phyloP scores from a whole-genome alignment of 73 alveolate species.

The Blepharisma japonicum region DNA sequence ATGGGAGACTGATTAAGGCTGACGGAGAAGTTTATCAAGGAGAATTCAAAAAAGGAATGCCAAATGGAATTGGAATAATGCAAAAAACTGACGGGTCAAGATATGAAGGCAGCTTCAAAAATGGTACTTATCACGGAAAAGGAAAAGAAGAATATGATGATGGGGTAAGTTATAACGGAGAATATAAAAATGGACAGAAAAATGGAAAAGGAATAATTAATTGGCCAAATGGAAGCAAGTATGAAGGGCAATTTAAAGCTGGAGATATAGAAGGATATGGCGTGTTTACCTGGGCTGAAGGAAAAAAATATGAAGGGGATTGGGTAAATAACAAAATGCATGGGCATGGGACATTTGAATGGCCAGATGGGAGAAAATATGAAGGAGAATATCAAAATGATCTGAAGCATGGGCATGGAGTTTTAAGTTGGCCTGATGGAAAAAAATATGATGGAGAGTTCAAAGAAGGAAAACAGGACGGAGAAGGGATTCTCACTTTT shows the following conservation, averaged over 20 bases:
- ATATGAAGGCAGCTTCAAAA: constrained; percentile 12
- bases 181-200: neutral
- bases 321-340: constrained; percentile 16
- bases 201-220: constrained; percentile 17
- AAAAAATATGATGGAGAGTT: neutral
- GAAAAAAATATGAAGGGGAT: constrained; percentile 9
- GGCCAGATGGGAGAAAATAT: constrained; percentile 21
- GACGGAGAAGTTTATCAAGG: constrained; percentile 9
- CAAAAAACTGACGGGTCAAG: neutral
- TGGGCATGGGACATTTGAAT: neutral
- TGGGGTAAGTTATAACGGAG: constrained; percentile 21
- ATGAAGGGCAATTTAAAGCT: constrained; percentile 15
- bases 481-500: neutral
- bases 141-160: constrained; percentile 26
- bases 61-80: neutral
- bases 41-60: neutral
- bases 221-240: constrained; percentile 3
- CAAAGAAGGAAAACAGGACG: neutral
- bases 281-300: neutral
- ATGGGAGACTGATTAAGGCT: neutral
- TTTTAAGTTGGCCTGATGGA: neutral
- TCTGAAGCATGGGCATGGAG: neutral
- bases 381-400: constrained; percentile 9
- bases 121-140: neutral
- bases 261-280: constrained; percentile 12